A percentile compares a stretch with the other conserved stretches of the same genome.
Evolutionary conservation across 345 rosid genomes (phyloP).

Genomic region (Gossypium raimondii): DNA sequence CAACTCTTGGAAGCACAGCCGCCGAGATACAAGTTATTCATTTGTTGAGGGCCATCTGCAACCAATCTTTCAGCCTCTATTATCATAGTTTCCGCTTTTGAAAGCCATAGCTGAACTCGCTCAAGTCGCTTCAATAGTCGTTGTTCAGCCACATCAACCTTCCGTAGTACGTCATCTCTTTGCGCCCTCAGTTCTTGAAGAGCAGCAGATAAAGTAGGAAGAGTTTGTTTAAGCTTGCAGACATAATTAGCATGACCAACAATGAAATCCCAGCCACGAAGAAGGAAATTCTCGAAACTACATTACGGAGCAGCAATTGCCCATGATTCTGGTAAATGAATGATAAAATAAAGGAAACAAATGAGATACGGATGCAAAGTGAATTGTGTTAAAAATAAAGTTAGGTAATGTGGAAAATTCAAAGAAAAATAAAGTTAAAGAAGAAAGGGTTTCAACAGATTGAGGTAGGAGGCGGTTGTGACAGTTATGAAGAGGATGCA

Average conservation of each 20-base stretch:
- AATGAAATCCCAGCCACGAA: background rate
- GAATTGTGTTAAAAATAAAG: too few relatives aligned
- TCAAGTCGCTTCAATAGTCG: background rate
- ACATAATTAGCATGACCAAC: background rate
- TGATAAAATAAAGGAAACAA: too few relatives aligned
- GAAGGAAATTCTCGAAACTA: background rate
- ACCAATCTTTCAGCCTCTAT: background rate
- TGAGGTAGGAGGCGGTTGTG: too few relatives aligned
- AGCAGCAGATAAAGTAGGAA: background rate
- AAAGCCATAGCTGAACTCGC: background rate
- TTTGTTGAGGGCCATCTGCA: background rate
- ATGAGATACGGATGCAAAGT: too few relatives aligned
- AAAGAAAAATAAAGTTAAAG: too few relatives aligned
- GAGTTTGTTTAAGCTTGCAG: background rate
- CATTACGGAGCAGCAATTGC: background rate
- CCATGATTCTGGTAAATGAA: background rate
- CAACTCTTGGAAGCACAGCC: slow-evolving; percentile 1
- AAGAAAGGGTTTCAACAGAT: too few relatives aligned
- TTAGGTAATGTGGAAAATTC: too few relatives aligned
- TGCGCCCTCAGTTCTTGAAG: background rate
- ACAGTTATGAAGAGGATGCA: too few relatives aligned
- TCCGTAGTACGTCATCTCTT: background rate
- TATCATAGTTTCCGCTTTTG: background rate
- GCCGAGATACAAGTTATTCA: background rate
- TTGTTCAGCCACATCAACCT: background rate